Percentiles rank a stretch among this genome's conserved stretches.
phyloP scores from a whole-genome alignment of 1,284 basidiomycete species.

The Pulveroboletus sp. region DNA sequence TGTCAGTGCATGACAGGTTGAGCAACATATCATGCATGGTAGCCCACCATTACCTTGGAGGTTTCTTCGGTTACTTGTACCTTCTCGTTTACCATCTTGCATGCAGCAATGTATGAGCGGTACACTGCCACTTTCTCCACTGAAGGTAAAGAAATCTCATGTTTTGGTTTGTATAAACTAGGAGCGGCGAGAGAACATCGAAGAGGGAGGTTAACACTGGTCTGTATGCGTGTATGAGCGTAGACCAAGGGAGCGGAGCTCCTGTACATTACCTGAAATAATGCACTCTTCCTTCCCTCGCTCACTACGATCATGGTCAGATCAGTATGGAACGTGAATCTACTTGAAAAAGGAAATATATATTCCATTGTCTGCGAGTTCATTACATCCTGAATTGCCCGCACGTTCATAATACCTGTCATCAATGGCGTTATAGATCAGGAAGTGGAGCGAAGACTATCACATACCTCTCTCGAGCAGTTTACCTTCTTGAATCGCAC shows the following conservation, averaged over 20 bases:
- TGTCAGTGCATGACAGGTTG: constrained; percentile 29
- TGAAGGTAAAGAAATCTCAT: constrained; percentile 47
- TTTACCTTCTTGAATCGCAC: constrained; percentile 64
- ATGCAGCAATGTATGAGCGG: constrained; percentile 55
- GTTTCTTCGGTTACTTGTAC: constrained; percentile 53
- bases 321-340: constrained; percentile 77
- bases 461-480: constrained; percentile 59
- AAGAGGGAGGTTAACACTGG: constrained; percentile 54
- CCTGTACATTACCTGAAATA: constrained; percentile 55
- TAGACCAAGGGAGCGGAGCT: neutral
- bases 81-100: constrained; percentile 46
- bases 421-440: neutral
- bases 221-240: constrained; percentile 40
- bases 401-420: constrained; percentile 68
- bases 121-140: constrained; percentile 51
- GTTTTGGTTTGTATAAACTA: constrained; percentile 50
- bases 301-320: constrained; percentile 64
- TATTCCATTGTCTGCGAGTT: constrained; percentile 73
- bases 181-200: constrained; percentile 25
- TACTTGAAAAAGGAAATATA: constrained; percentile 73
- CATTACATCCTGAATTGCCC: constrained; percentile 69
- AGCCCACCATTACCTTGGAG: constrained; percentile 48
- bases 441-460: neutral
- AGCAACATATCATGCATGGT: neutral
- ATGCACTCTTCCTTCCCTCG: constrained; percentile 66